Evolutionary conservation across 257 asterid species (phyloP).

Genomic region (Solanum bukasovii): DNA sequence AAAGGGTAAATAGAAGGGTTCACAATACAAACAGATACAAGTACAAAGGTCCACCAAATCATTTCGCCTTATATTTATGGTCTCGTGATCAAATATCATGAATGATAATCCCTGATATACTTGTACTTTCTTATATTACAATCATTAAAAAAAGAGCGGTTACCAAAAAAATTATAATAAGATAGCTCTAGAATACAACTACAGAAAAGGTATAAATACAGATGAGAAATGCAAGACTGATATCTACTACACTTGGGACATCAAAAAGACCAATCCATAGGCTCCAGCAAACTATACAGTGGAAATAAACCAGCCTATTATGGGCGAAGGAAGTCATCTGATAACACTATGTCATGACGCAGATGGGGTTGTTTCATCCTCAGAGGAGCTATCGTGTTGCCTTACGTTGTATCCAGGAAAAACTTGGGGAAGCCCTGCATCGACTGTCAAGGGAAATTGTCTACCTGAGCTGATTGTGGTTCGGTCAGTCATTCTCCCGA

Average conservation of each 20-base stretch:
- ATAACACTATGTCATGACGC: neutral
- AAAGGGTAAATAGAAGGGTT: too few relatives aligned
- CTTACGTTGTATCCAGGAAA: neutral
- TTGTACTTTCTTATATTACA: neutral
- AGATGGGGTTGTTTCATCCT: neutral
- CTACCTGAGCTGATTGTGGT: slow-evolving; percentile 2
- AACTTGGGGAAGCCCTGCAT: slow-evolving; percentile 15
- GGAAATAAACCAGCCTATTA: neutral
- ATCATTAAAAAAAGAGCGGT: neutral
- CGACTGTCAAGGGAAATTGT: slow-evolving; percentile 2
- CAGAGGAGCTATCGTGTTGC: neutral
- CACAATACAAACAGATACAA: too few relatives aligned
- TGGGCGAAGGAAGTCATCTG: neutral
- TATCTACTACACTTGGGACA: neutral
- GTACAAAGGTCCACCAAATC: too few relatives aligned
- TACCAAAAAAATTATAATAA: neutral
- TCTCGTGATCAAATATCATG: neutral
- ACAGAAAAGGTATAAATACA: neutral
- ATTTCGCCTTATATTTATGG: too few relatives aligned
- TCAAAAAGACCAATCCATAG: neutral
- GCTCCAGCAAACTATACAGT: neutral
- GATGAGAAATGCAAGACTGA: neutral
- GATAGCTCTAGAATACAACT: neutral
- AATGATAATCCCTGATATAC: neutral
- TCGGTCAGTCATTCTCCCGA: slow-evolving; percentile 55